Evolutionary conservation across 768 basidiomycete genomes (phyloP).

Genomic region (Boletellus sp.): DNA sequence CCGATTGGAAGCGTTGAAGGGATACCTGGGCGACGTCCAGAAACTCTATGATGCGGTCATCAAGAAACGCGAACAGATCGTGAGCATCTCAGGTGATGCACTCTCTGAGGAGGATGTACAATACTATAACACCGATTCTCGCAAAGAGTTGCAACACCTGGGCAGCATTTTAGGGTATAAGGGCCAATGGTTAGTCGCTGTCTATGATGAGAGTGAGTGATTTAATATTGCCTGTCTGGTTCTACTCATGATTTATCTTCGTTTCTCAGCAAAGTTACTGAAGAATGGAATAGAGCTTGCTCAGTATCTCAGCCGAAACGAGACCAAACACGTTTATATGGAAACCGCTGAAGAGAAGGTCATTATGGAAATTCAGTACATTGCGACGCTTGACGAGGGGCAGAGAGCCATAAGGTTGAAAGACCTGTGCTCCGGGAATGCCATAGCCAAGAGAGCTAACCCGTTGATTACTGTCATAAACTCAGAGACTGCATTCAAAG

Average conservation of each 20-base stretch:
- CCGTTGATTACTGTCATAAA: neutral
- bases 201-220: neutral
- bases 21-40: neutral
- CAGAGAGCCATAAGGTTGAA: neutral
- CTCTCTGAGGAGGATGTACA: neutral
- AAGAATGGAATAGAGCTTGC: neutral
- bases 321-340: constrained; percentile 10
- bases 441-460: neutral
- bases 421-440: neutral
- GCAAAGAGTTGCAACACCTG: neutral
- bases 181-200: neutral
- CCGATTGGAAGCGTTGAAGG: neutral
- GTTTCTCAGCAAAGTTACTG: neutral
- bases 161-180: neutral
- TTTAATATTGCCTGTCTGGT: neutral
- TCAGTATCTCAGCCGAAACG: constrained; percentile 8
- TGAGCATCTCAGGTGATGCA: neutral
- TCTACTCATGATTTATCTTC: neutral
- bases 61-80: neutral
- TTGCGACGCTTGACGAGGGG: neutral
- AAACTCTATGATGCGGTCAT: neutral
- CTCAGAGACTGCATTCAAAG: neutral
- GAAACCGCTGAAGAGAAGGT: constrained; percentile 5
- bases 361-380: constrained; percentile 8
- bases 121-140: neutral